Evolutionary conservation across 208 protist species (phyloP).

Genomic region (Trypanosoma vivax): DNA sequence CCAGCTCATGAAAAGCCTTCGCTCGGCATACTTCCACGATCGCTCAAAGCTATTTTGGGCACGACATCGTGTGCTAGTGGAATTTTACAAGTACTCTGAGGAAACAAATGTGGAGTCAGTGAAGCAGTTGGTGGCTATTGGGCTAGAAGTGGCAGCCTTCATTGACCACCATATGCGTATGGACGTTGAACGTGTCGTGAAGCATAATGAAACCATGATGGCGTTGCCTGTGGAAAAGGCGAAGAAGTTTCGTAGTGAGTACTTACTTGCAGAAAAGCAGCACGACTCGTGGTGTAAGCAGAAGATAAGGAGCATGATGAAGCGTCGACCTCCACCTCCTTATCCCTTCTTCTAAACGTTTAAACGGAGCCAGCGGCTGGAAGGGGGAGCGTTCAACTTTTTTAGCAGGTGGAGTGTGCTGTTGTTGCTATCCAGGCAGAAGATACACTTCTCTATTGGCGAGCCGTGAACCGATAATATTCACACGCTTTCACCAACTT

Average conservation of each 20-base stretch:
- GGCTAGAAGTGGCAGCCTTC: constrained; percentile 63
- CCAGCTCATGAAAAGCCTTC: constrained; percentile 60
- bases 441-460: too few species aligned
- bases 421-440: too few species aligned
- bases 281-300: constrained; percentile 90
- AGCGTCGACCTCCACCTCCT: constrained; percentile 69
- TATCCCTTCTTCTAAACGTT: constrained; percentile 66
- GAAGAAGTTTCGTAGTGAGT: constrained; percentile 73
- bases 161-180: constrained; percentile 78
- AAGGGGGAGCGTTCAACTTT: neutral
- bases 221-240: constrained; percentile 58
- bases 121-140: constrained; percentile 47
- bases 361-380: too few species aligned
- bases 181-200: constrained; percentile 71
- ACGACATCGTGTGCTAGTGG: constrained; percentile 76
- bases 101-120: constrained; percentile 41
- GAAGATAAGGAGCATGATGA: constrained; percentile 69
- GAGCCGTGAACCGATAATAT: too few species aligned
- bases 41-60: constrained; percentile 86
- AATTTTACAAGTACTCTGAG: constrained; percentile 84
- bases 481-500: too few species aligned
- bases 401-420: neutral
- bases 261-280: constrained; percentile 74
- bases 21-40: constrained; percentile 78
- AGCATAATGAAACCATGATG: constrained; percentile 79